Conservation (phyloP, 495 filamentous ascomycete species). For the Penicillium herquei region DNA sequence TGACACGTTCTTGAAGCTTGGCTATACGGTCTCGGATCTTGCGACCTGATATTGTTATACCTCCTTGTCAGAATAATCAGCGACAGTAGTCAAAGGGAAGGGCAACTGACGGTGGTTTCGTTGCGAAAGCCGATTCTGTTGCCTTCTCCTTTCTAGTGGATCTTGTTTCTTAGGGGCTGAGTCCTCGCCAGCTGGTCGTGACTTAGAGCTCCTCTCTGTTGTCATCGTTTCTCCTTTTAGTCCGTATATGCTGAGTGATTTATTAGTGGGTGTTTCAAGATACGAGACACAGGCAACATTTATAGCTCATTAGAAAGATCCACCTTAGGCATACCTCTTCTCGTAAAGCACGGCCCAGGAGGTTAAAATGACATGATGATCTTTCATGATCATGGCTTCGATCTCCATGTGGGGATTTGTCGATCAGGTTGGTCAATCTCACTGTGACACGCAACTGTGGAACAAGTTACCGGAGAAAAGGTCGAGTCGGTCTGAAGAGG, state of each 20-base stretch:
- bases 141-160: conserved; percentile 28
- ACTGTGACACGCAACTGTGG: conserved; percentile 27
- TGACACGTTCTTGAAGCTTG: conserved; percentile 43
- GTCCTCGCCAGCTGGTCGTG: conserved; percentile 6
- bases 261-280: too few species aligned
- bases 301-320: too few species aligned
- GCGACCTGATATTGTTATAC: conserved; percentile 20
- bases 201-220: conserved; percentile 5
- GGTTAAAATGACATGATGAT: neutral
- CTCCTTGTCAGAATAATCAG: too few species aligned
- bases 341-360: conserved; percentile 6
- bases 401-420: conserved; percentile 5
- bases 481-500: conserved; percentile 12
- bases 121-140: conserved; percentile 39
- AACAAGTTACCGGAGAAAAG: conserved; percentile 11
- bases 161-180: conserved; percentile 20
- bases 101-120: conserved; percentile 33
- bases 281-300: too few species aligned
- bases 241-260: neutral
- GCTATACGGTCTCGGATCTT: conserved; percentile 44
- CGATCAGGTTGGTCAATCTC: conserved; percentile 18
- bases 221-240: conserved; percentile 7
- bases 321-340: neutral
- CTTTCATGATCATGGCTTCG: neutral
- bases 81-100: too few species aligned